phyloP scores from a whole-genome alignment of 257 asterid species.

The Capsicum rhomboideum region DNA sequence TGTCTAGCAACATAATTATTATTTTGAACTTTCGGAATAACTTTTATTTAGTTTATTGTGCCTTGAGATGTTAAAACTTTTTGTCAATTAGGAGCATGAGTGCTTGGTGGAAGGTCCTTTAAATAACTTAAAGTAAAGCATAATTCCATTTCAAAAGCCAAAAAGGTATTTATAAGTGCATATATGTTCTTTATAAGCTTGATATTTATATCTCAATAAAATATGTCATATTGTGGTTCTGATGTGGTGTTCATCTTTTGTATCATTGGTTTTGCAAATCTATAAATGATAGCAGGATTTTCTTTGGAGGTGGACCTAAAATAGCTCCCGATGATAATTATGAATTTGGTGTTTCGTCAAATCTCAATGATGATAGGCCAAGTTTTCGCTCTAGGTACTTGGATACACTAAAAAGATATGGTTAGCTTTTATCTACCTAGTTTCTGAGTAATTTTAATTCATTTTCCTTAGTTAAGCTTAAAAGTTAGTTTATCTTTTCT shows the following conservation, averaged over 20 bases:
- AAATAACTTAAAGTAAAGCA: slow-evolving; percentile 90
- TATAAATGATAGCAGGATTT: slow-evolving; percentile 76
- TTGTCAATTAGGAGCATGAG: too few species aligned
- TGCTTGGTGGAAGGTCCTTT: slow-evolving; percentile 98
- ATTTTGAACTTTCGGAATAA: neutral
- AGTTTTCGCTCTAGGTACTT: too few species aligned
- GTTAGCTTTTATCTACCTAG: too few species aligned
- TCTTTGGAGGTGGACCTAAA: slow-evolving; percentile 86
- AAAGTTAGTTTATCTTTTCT: too few species aligned
- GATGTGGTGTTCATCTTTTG: neutral
- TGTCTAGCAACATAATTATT: neutral
- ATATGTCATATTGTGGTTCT: neutral
- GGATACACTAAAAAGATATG: too few species aligned
- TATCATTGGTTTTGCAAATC: slow-evolving; percentile 40
- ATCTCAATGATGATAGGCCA: too few species aligned
- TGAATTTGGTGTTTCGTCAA: slow-evolving; percentile 46
- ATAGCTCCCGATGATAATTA: slow-evolving; percentile 58
- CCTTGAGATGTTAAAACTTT: too few species aligned
- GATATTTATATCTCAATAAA: neutral
- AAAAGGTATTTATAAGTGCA: slow-evolving; percentile 48
- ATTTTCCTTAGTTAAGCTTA: too few species aligned
- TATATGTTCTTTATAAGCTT: neutral
- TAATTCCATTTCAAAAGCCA: slow-evolving; percentile 98
- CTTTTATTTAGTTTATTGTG: too few species aligned
- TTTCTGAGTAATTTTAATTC: too few species aligned